A percentile compares a stretch with the other conserved stretches of the same genome.
phyloP scores from a whole-genome alignment of 169 alveolate genomes.

The Eimeria maxima region DNA sequence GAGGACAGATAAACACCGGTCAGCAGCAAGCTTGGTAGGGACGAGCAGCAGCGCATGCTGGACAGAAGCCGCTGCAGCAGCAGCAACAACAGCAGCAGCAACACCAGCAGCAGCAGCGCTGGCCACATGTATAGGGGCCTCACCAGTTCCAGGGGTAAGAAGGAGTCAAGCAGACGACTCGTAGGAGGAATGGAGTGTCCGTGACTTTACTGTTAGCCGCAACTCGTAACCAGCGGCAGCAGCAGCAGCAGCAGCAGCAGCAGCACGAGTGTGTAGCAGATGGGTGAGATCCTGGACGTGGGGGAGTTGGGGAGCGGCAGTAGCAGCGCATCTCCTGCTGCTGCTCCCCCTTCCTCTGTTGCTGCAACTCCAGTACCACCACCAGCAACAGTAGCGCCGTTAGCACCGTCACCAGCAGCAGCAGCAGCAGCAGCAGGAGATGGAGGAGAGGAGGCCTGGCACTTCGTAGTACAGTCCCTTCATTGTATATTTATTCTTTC shows the following conservation, averaged over 20 bases:
- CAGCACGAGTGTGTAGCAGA: not conserved
- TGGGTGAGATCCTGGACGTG: not conserved
- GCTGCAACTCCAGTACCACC: not conserved
- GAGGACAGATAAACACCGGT: not conserved
- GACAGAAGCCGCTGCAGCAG: not conserved
- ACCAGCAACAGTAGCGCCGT: not conserved
- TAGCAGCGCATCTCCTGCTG: not conserved
- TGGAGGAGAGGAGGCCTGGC: constrained; percentile 46
- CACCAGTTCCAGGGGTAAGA: not conserved
- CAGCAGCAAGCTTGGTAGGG: not conserved
- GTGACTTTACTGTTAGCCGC: not conserved
- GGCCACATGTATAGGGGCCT: not conserved
- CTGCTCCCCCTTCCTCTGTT: not conserved
- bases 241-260: constrained; percentile 46
- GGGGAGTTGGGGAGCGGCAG: constrained; percentile 5
- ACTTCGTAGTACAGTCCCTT: not conserved
- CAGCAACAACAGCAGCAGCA: not conserved
- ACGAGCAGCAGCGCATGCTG: not conserved
- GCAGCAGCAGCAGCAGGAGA: constrained; percentile 12
- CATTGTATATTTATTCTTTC: not conserved
- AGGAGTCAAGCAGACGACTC: not conserved
- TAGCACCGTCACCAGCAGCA: not conserved
- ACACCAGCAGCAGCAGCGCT: not conserved
- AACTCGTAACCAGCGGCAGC: constrained; percentile 12
- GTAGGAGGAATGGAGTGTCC: not conserved